These are phyloP conservation scores for Paramecium primaurelia DNA, from an alignment of 73 alveolate species.

Conservation along the genomic window DNA sequence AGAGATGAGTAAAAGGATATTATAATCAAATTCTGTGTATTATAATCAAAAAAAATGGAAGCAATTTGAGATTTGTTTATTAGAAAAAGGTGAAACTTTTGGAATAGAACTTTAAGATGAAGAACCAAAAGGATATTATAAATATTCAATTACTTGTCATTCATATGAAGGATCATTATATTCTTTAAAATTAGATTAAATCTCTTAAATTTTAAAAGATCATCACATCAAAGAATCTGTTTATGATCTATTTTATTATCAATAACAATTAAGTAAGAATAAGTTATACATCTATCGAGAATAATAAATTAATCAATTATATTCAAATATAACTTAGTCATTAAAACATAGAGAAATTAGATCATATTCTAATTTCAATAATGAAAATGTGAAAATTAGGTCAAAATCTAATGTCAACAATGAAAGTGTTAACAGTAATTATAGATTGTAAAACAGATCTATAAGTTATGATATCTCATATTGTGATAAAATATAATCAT, in stretches of 20 bases:
- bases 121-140: neutral
- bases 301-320: neutral
- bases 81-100: neutral
- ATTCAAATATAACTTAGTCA: neutral
- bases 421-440: neutral
- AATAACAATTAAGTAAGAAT: neutral
- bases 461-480: neutral
- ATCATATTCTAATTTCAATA: neutral
- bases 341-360: neutral
- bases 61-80: neutral
- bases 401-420: neutral
- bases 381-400: neutral
- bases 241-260: neutral
- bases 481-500: neutral
- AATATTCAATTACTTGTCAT: neutral
- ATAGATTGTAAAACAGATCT: neutral
- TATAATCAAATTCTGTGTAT: neutral
- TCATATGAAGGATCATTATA: neutral
- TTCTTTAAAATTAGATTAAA: neutral
- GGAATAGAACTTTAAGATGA: neutral
- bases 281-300: neutral
- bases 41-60: neutral
- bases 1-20: constrained; percentile 24
- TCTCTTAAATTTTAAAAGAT: neutral
- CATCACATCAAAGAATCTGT: neutral